These are phyloP conservation scores for Aureobasidium sp. DNA, from an alignment of 2,329 filamentous ascomycete genomes.

Conservation along the genomic window DNA sequence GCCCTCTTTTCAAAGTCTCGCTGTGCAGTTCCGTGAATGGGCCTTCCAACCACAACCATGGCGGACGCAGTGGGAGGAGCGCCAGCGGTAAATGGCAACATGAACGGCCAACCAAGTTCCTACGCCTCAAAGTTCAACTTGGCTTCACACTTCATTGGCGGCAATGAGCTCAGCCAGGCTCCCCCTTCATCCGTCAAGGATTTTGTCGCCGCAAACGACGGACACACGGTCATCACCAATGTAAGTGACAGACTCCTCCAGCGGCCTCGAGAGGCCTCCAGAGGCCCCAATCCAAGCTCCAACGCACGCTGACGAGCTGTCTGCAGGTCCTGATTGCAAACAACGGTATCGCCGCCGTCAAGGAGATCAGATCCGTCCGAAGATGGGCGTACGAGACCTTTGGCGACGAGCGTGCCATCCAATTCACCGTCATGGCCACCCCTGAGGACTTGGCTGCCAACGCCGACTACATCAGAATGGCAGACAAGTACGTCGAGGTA, in stretches of 20 bases:
- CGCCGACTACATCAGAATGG: constrained; percentile 99
- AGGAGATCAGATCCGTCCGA: constrained; percentile 96
- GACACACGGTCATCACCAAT: constrained; percentile 97
- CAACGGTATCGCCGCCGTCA: constrained; percentile 98
- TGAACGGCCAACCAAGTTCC: constrained; percentile 52
- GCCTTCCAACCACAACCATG: constrained; percentile 30
- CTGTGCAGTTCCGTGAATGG: constrained; percentile 16
- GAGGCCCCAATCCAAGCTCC: constrained; percentile 17
- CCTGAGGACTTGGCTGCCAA: constrained; percentile 96
- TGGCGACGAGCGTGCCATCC: constrained; percentile 94
- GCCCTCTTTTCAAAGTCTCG: constrained; percentile 26
- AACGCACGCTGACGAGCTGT: constrained; percentile 19
- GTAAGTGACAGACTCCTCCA: constrained; percentile 49
- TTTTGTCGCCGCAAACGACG: constrained; percentile 82
- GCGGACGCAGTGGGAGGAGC: constrained; percentile 36
- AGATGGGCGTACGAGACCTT: constrained; percentile 99
- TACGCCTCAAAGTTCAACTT: constrained; percentile 77
- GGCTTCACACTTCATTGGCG: constrained; percentile 91
- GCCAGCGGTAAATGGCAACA: constrained; percentile 27
- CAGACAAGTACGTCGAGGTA: constrained; percentile 94
- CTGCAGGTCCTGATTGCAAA: constrained; percentile 92
- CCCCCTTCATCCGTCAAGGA: constrained; percentile 86
- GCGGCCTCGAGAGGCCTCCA: not conserved
- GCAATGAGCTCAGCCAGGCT: constrained; percentile 78
- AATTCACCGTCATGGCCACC: constrained; percentile 99